Conservation (phyloP, 495 filamentous ascomycete genomes). For the Pseudomonodictys pantanalensis region DNA sequence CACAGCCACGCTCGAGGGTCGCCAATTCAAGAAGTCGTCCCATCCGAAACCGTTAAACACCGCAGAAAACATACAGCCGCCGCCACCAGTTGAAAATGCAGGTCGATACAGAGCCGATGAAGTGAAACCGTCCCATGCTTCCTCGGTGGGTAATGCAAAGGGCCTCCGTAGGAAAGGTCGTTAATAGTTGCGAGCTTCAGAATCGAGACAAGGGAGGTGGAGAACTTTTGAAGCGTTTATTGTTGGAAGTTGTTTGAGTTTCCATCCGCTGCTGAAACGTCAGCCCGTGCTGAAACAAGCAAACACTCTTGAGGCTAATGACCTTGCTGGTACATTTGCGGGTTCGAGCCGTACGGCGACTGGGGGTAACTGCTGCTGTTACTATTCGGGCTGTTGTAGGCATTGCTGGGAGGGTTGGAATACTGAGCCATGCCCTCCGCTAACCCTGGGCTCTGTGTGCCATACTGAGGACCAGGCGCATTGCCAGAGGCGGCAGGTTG, state of each 20-base stretch:
- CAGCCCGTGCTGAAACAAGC: conserved; percentile 13
- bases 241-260: conserved; percentile 23
- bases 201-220: conserved; percentile 1
- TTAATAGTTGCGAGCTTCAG: conserved; percentile 4
- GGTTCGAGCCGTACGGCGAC: conserved; percentile 70
- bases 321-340: conserved; percentile 74
- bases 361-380: conserved; percentile 60
- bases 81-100: conserved; percentile 33
- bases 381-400: conserved; percentile 54
- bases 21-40: conserved; percentile 8
- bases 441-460: conserved; percentile 57
- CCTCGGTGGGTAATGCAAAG: conserved; percentile 5
- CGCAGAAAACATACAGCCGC: conserved; percentile 30
- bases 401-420: conserved; percentile 43
- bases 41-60: conserved; percentile 21
- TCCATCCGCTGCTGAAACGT: conserved; percentile 30
- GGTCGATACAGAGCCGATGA: conserved; percentile 20
- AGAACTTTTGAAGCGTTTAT: conserved; percentile 18
- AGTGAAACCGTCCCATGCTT: conserved; percentile 17
- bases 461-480: conserved; percentile 55
- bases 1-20: neutral
- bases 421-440: conserved; percentile 62
- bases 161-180: conserved; percentile 22
- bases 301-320: conserved; percentile 44
- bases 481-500: conserved; percentile 51